Percentiles rank a stretch among this genome's conserved stretches.
These are phyloP conservation scores for Penicillium sp. DNA, from an alignment of 2,329 filamentous ascomycete genomes.

Conservation along the genomic window DNA sequence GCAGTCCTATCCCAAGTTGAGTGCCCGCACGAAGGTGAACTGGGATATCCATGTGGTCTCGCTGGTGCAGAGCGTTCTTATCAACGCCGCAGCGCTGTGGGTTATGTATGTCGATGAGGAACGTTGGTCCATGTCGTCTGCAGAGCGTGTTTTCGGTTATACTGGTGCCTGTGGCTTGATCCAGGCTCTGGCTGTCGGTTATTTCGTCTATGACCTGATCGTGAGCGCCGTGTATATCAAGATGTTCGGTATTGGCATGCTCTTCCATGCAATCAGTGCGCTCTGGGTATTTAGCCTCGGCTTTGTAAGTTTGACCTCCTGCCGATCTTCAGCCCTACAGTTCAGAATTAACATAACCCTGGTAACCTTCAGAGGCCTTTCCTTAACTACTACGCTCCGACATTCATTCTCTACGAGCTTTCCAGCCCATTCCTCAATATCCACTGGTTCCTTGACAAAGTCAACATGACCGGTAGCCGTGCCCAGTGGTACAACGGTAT, in stretches of 20 bases:
- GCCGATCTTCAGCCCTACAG: background rate
- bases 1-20: slow-evolving; percentile 53
- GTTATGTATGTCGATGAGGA: slow-evolving; percentile 58
- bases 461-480: slow-evolving; percentile 61
- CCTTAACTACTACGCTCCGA: slow-evolving; percentile 63
- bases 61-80: slow-evolving; percentile 57
- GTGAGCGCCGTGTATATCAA: slow-evolving; percentile 55
- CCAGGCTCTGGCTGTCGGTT: slow-evolving; percentile 60
- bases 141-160: slow-evolving; percentile 60
- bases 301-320: slow-evolving; percentile 53
- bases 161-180: slow-evolving; percentile 59
- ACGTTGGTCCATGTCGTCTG: slow-evolving; percentile 52
- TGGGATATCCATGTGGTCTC: slow-evolving; percentile 68
- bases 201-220: slow-evolving; percentile 64
- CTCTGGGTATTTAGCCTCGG: slow-evolving; percentile 61
- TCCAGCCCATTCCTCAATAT: slow-evolving; percentile 66
- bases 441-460: slow-evolving; percentile 69
- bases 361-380: slow-evolving; percentile 56
- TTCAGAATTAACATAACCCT: slow-evolving; percentile 3
- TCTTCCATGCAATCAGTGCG: slow-evolving; percentile 61
- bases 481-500: slow-evolving; percentile 65
- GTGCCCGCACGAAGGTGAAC: slow-evolving; percentile 58
- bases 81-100: slow-evolving; percentile 57
- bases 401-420: slow-evolving; percentile 67
- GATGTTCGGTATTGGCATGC: slow-evolving; percentile 61